phyloP scores from a whole-genome alignment of 495 filamentous ascomycete species.

The Emericellopsis terricola region DNA sequence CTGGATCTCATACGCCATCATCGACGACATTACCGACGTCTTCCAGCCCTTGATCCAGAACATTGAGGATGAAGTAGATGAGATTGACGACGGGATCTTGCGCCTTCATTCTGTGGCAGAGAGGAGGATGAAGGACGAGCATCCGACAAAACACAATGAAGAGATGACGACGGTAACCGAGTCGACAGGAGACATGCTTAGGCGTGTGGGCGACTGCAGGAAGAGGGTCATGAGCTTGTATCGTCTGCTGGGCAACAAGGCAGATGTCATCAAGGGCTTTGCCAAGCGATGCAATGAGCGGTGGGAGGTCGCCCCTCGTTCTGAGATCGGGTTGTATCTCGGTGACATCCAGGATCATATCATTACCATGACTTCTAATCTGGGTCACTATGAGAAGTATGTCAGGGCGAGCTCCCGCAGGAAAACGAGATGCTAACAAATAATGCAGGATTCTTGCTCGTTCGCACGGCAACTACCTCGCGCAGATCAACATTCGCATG shows the following conservation, averaged over 20 bases:
- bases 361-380: conserved; percentile 90
- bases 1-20: conserved; percentile 96
- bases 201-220: conserved; percentile 76
- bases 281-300: conserved; percentile 98
- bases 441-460: conserved; percentile 63
- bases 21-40: conserved; percentile 94
- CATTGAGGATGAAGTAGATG: conserved; percentile 78
- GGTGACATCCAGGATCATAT: conserved; percentile 99
- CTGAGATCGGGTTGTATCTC: conserved; percentile 87
- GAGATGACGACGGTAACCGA: conserved; percentile 25
- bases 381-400: conserved; percentile 91
- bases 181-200: conserved; percentile 64
- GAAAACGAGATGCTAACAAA: conserved; percentile 5
- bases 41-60: conserved; percentile 80
- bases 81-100: conserved; percentile 72
- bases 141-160: conserved; percentile 18
- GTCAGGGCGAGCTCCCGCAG: conserved; percentile 9
- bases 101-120: conserved; percentile 45
- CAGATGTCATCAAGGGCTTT: conserved; percentile 96
- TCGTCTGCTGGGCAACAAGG: conserved; percentile 85
- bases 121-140: conserved; percentile 17
- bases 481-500: conserved; percentile 83
- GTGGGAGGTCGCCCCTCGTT: conserved; percentile 88
- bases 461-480: conserved; percentile 91
- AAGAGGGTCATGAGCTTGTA: conserved; percentile 95